A percentile compares a stretch with the other conserved stretches of the same genome.
Evolutionary conservation across 2,329 filamentous ascomycete genomes (phyloP).

Genomic region (Hypoxylon sp.): DNA sequence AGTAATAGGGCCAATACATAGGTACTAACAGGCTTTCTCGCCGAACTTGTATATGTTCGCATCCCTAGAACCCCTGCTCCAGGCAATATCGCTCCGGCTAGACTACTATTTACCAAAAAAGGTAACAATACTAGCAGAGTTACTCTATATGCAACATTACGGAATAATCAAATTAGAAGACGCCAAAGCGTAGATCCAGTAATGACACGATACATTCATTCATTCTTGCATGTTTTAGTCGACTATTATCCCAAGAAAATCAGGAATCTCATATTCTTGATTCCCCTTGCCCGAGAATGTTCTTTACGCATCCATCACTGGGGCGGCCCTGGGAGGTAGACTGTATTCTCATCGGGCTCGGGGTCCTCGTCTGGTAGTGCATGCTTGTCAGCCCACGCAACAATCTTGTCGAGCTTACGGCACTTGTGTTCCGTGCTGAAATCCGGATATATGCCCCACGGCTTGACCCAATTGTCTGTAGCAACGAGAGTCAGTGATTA

Average conservation of each 20-base stretch:
- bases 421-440: slow-evolving; percentile 20
- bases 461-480: slow-evolving; percentile 23
- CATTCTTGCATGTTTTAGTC: too few relatives aligned
- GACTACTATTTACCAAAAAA: too few relatives aligned
- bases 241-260: not conserved
- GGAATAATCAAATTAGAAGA: not conserved
- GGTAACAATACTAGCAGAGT: too few relatives aligned
- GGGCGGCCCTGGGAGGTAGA: slow-evolving; percentile 18
- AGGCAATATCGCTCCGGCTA: too few relatives aligned
- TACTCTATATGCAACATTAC: too few relatives aligned
- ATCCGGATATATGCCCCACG: slow-evolving; percentile 23
- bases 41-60: not conserved
- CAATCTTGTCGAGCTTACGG: slow-evolving; percentile 22
- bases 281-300: too few relatives aligned
- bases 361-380: slow-evolving; percentile 15
- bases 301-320: slow-evolving; percentile 14
- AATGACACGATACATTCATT: too few relatives aligned
- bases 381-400: slow-evolving; percentile 24
- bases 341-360: slow-evolving; percentile 19
- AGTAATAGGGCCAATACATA: not conserved
- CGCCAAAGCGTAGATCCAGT: too few relatives aligned
- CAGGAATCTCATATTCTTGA: too few relatives aligned
- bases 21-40: not conserved
- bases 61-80: not conserved
- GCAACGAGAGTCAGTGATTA: too few relatives aligned